Evolutionary conservation across 805 yeast species (phyloP), one percentile per base, ranked within the genome.

Genomic region (Metschnikowia peoriensis): DNA sequence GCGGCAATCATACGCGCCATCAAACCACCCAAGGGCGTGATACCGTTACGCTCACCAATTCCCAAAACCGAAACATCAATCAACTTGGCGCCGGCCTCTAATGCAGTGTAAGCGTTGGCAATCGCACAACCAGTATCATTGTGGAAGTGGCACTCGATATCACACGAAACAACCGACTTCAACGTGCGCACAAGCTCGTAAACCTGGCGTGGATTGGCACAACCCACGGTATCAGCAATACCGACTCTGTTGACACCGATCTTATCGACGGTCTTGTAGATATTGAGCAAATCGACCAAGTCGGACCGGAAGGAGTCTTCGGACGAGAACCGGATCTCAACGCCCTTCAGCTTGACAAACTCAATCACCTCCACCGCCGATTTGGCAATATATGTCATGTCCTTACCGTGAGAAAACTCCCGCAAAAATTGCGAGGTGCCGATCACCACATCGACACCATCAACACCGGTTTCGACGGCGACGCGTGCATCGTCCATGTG

Each of bases 1-100:
- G 98, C 97, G 55, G 96, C 97, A 68, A 94, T 90, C 99, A 93
- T 93, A 76, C 99, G 85, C 43, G 98, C 97, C 98, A 93, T 93
- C 67, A 93, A 82, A 49, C 97, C 99, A 65, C 99, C 98, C 60
- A 93, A 81, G 54, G 98, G 96, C 40, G 97, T 91, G 71, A 93
- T 93, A 70, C 99, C 99, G 73, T 93, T 93, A 77, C 99, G 86
- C 82, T 93, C 99, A 74, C 99, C 99, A 61, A 93, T 94, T 65
- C 99, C 99, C 64, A 93, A 82, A 15, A 93, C 98, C 12, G 97
- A 88, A 43, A 90, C 96, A 73, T 93, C 99, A 60, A 93, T 89
- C 64, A 92, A 82, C 67, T 84, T 85, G 61, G 99, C 99, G 66
- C 99, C 99, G 50, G 91, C 99, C 76, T 93, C 99, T 65, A 93